A percentile compares a stretch with the other conserved stretches of the same genome.
These are phyloP conservation scores for Oryza nivara DNA, from an alignment of 176 grass and related monocot genomes.

Conservation along the genomic window DNA sequence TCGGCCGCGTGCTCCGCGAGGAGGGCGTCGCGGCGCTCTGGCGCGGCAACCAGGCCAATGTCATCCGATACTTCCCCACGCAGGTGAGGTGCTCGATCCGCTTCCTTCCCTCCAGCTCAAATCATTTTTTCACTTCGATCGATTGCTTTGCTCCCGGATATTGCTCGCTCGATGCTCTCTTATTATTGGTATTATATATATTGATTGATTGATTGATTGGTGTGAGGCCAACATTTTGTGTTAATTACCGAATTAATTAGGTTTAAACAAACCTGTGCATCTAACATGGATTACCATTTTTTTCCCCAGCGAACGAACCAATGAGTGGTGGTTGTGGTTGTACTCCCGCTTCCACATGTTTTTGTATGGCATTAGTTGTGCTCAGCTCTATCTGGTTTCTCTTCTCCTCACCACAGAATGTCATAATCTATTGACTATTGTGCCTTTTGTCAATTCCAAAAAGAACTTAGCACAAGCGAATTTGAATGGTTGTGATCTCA, in stretches of 20 bases:
- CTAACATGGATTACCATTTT: neutral
- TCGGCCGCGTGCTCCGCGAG: constrained; percentile 72
- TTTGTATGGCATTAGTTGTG: neutral
- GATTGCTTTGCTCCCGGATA: neutral
- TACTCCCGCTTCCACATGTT: neutral
- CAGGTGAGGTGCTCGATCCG: constrained; percentile 45
- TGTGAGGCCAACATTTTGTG: neutral
- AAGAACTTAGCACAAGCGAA: neutral
- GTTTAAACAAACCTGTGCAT: neutral
- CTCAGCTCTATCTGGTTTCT: neutral
- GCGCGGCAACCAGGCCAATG: constrained; percentile 94
- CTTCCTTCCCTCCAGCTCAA: neutral
- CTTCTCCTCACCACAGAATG: constrained; percentile 10
- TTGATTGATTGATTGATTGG: neutral
- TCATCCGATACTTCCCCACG: constrained; percentile 92
- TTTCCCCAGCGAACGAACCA: neutral
- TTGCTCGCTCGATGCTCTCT: neutral
- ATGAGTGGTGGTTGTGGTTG: neutral
- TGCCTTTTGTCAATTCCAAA: neutral
- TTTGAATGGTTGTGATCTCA: neutral
- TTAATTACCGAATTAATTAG: neutral
- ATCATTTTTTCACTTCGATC: neutral
- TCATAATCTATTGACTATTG: too few species aligned
- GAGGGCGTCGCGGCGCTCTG: constrained; percentile 79
- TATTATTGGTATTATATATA: neutral